Percentiles rank a stretch among this genome's conserved stretches.
phyloP scores from a whole-genome alignment of 2,329 filamentous ascomycete species.

The Trichoderma brevicompactum region DNA sequence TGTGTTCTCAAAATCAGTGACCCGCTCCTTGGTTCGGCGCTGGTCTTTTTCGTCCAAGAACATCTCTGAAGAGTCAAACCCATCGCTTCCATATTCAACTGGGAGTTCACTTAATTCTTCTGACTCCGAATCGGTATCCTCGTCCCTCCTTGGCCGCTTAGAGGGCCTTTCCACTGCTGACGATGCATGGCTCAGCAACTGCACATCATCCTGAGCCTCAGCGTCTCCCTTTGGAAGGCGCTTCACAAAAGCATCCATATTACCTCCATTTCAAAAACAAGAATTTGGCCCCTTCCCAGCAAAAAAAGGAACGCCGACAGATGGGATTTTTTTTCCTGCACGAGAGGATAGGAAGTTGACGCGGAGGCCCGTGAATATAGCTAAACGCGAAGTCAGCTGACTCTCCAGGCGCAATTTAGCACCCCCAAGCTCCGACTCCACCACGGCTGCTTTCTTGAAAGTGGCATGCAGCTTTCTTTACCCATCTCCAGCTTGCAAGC shows the following conservation, averaged over 20 bases:
- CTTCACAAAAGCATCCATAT: slow-evolving; percentile 48
- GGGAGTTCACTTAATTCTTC: slow-evolving; percentile 32
- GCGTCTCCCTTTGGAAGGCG: slow-evolving; percentile 36
- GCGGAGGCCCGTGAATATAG: slow-evolving; percentile 24
- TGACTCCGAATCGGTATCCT: slow-evolving; percentile 33
- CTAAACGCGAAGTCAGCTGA: slow-evolving; percentile 49
- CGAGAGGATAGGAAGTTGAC: slow-evolving; percentile 22
- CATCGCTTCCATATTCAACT: not conserved
- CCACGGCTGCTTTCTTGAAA: slow-evolving; percentile 2
- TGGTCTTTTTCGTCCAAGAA: slow-evolving; percentile 1
- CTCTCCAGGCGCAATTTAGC: slow-evolving; percentile 20
- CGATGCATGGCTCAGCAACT: not conserved
- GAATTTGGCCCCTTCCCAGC: not conserved
- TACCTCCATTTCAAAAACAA: slow-evolving; percentile 23
- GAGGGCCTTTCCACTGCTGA: slow-evolving; percentile 33
- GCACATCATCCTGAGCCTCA: not conserved
- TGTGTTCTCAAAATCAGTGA: slow-evolving; percentile 53
- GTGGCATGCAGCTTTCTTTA: slow-evolving; percentile 18
- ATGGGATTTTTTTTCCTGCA: slow-evolving; percentile 1
- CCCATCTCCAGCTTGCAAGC: slow-evolving; percentile 1
- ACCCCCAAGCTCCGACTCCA: slow-evolving; percentile 8
- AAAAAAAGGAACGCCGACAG: not conserved
- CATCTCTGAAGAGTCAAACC: not conserved
- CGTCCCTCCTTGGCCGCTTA: slow-evolving; percentile 42
- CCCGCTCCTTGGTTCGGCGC: slow-evolving; percentile 3